These are phyloP conservation scores for Monosiga brevicollis DNA, from an alignment of 78 protist genomes.

Conservation along the genomic window DNA sequence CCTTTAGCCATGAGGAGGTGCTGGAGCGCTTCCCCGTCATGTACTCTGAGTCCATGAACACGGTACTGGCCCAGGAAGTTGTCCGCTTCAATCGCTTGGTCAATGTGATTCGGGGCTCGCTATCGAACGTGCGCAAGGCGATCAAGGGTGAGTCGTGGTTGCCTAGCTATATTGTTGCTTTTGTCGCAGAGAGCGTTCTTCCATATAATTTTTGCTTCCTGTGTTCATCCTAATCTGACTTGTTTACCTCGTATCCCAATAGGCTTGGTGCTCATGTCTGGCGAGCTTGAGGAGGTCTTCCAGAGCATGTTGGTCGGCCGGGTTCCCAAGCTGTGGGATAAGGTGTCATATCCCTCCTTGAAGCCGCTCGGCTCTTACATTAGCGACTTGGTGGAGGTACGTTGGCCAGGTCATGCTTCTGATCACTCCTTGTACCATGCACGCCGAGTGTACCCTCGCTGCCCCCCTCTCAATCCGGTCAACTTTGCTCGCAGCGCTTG, in stretches of 20 bases:
- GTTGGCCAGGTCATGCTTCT: too few relatives aligned
- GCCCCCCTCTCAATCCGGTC: too few relatives aligned
- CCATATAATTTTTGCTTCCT: too few relatives aligned
- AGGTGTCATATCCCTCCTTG: conserved; percentile 53
- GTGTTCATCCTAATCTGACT: too few relatives aligned
- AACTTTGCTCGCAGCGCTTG: conserved; percentile 8
- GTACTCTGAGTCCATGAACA: conserved; percentile 48
- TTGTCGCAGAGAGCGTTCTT: too few relatives aligned
- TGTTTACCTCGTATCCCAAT: too few relatives aligned
- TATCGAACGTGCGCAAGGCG: conserved; percentile 39
- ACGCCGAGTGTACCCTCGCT: too few relatives aligned
- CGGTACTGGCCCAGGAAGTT: conserved; percentile 58
- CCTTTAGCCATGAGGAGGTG: neutral
- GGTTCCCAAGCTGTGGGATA: conserved; percentile 46
- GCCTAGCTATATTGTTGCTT: too few relatives aligned
- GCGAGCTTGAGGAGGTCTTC: conserved; percentile 40
- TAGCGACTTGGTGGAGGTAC: conserved; percentile 39
- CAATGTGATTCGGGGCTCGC: conserved; percentile 12
- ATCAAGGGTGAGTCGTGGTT: too few relatives aligned
- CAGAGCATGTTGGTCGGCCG: conserved; percentile 4
- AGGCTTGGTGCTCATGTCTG: conserved; percentile 55
- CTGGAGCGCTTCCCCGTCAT: conserved; percentile 23
- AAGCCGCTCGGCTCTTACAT: conserved; percentile 59
- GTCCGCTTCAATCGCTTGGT: conserved; percentile 43
- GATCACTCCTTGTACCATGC: too few relatives aligned